phyloP scores from a whole-genome alignment of 1,284 basidiomycete species.

The Naganishia sp. region DNA sequence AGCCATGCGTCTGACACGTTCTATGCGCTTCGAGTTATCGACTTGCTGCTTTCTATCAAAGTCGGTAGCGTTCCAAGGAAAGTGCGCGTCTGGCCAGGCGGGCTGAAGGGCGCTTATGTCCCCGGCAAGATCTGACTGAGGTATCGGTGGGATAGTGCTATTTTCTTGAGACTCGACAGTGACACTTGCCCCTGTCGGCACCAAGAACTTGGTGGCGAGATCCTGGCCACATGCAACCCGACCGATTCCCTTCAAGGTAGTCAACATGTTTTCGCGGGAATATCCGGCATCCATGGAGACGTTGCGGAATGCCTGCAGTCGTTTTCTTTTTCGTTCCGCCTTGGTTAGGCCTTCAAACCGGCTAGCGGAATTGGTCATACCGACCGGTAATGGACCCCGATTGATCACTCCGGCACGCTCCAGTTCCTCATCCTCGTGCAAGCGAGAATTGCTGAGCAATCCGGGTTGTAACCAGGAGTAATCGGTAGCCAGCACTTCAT shows the following conservation, averaged over 20 bases:
- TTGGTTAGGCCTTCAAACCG: constrained; percentile 22
- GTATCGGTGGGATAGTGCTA: background rate
- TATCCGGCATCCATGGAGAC: constrained; percentile 11
- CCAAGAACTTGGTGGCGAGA: constrained; percentile 25
- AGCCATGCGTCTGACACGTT: constrained; percentile 8
- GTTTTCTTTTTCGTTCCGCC: constrained; percentile 27
- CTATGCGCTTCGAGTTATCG: constrained; percentile 14
- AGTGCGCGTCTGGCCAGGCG: constrained; percentile 72
- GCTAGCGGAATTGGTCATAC: constrained; percentile 24
- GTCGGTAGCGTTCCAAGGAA: constrained; percentile 63
- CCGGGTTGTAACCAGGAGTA: constrained; percentile 27
- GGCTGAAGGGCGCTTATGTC: constrained; percentile 47
- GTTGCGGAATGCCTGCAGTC: constrained; percentile 27
- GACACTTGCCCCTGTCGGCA: constrained; percentile 11
- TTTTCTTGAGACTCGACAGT: constrained; percentile 20
- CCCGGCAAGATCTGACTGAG: background rate
- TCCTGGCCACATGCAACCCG: constrained; percentile 26
- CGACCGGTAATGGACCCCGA: constrained; percentile 11
- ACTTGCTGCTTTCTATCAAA: constrained; percentile 57
- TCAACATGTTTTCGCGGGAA: constrained; percentile 67
- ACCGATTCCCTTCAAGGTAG: constrained; percentile 43
- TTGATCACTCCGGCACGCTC: constrained; percentile 23
- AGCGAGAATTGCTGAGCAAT: background rate
- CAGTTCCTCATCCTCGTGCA: background rate
- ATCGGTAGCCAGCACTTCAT: constrained; percentile 24